Base-by-base conservation (phyloP, 2,329 filamentous ascomycete genomes). In the Colletotrichum sp. region DNA sequence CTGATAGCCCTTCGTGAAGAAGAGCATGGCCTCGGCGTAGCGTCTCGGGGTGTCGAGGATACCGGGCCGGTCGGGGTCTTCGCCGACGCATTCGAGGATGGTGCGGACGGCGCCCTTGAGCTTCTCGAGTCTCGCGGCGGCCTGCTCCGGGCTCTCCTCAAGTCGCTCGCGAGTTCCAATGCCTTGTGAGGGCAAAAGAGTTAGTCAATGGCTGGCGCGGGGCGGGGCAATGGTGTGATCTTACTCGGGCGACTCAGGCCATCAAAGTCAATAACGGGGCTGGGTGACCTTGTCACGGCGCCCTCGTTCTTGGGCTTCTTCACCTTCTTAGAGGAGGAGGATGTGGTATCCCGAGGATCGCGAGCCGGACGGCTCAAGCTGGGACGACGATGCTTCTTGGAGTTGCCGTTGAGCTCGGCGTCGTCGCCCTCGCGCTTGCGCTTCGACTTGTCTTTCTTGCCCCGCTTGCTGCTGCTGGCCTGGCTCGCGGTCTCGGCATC, bases 1-100 rank as follows among this genome's bases (percentile, higher is more conserved):
- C 87, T 99, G 96, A 84, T 99, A 99, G 59, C 97, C 97, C 84
- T 98, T 96, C 8, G 97, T 99, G 85, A 99, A 96, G 88, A 94
- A 98, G 78, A 99, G 92, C 91, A 99, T 93, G 16, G 97, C 97
- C 86, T 98, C 97, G 63, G 97, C 96, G 84, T 99, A 99, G 77
- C 97, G 91, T 81, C 94, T 92, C 0, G 97, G 97, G 0, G 93
- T 94, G 55, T 88, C 92, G 18, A 93, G 86, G 55, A 94, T 85
- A 57, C 93, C 92, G 78, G 93, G 90, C 36, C 93, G 89, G 78
- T 92, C 88, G 0, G 92, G 91, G 78, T 94, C 92, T 84, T 94
- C 93, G 79, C 93, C 93, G 8, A 94, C 86, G 79, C 92, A 94
- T 82, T 94, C 93, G 34, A 94, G 89, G 16, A 94, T 88, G 3